These are phyloP conservation scores for Opeltia flavorubescens DNA, from an alignment of 495 filamentous ascomycete genomes.

Conservation along the genomic window DNA sequence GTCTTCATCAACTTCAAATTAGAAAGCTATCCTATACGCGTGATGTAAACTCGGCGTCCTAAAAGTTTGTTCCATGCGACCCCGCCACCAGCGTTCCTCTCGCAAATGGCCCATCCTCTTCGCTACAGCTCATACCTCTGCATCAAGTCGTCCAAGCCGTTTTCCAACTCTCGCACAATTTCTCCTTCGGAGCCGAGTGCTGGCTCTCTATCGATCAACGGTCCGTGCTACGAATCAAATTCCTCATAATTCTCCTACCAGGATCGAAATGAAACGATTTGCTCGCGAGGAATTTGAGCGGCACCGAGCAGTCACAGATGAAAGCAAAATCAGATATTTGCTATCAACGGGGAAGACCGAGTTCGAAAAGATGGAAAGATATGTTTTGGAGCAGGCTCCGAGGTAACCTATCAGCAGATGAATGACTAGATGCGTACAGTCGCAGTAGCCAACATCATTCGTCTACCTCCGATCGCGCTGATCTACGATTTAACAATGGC, in stretches of 20 bases:
- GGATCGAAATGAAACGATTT: conserved; percentile 53
- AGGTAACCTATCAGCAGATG: too few relatives aligned
- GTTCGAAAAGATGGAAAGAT: conserved; percentile 42
- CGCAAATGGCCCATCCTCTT: neutral
- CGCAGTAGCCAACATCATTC: too few relatives aligned
- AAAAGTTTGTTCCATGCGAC: neutral
- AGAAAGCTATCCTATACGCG: too few relatives aligned
- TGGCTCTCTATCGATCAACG: conserved; percentile 15
- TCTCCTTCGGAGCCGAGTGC: conserved; percentile 14
- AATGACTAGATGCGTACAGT: too few relatives aligned
- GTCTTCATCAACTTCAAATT: too few relatives aligned
- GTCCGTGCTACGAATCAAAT: conserved; percentile 18
- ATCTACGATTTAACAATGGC: too few relatives aligned
- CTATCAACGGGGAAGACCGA: conserved; percentile 46
- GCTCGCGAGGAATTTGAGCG: conserved; percentile 66
- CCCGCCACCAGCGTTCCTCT: neutral
- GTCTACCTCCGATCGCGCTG: too few relatives aligned
- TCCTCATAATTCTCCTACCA: conserved; percentile 30
- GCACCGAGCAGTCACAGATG: conserved; percentile 52
- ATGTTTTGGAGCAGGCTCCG: neutral
- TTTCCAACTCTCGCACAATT: conserved; percentile 13
- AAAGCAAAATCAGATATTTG: conserved; percentile 47
- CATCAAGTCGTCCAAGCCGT: neutral
- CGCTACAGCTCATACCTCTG: conserved; percentile 2
- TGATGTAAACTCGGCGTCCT: neutral